These are phyloP conservation scores for Ceratocystis albifundus DNA, from an alignment of 2,329 filamentous ascomycete species.

Conservation along the genomic window DNA sequence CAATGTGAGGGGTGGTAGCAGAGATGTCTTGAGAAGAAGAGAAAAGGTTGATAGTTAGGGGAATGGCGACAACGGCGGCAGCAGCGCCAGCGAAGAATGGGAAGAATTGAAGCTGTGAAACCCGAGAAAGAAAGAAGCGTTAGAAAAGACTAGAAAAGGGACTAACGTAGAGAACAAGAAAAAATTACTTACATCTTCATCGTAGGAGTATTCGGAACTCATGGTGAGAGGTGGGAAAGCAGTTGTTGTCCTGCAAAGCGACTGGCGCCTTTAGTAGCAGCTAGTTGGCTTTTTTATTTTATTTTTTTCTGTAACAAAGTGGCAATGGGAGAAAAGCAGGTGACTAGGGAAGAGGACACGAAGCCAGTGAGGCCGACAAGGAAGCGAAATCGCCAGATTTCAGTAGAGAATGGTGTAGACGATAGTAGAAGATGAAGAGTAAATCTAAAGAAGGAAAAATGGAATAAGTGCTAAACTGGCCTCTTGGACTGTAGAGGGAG, in stretches of 20 bases:
- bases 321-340: neutral
- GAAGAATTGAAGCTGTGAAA: conserved; percentile 77
- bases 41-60: conserved; percentile 79
- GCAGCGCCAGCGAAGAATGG: conserved; percentile 96
- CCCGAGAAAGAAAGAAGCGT: conserved; percentile 1
- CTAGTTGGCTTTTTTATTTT: neutral
- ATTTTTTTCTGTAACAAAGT: neutral
- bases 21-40: conserved; percentile 7
- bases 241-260: conserved; percentile 19
- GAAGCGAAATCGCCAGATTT: neutral
- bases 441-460: conserved; percentile 7
- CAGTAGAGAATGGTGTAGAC: neutral
- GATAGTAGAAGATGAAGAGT: neutral
- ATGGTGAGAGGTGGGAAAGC: conserved; percentile 42
- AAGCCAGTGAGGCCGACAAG: neutral
- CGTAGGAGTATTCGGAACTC: conserved; percentile 95
- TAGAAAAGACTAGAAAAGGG: neutral
- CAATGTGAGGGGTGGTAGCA: conserved; percentile 11
- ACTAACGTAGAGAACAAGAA: neutral
- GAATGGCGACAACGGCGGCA: conserved; percentile 73
- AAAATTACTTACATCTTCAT: conserved; percentile 57
- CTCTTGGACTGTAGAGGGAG: neutral
- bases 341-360: neutral
- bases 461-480: conserved; percentile 3
- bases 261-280: neutral